Evolutionary conservation across 441 rosid species (phyloP).

Genomic region (Erodium moschatum): DNA sequence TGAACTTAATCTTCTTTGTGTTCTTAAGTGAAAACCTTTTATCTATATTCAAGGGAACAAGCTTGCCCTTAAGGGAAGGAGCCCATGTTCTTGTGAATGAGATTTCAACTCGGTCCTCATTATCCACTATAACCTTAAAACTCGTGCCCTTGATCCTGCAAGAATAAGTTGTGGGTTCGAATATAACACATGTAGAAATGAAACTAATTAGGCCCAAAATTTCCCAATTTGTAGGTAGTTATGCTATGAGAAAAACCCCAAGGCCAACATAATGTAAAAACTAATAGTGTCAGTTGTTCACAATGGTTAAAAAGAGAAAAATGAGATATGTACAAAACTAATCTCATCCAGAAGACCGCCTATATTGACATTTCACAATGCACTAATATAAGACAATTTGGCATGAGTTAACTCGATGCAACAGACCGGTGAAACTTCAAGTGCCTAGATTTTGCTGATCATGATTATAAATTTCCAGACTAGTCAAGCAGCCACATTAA

Average conservation of each 20-base stretch:
- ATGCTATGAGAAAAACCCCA: too few relatives aligned
- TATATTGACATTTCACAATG: not conserved
- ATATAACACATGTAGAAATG: not conserved
- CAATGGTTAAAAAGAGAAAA: not conserved
- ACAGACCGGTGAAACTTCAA: not conserved
- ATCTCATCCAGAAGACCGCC: not conserved
- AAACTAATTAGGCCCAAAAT: not conserved
- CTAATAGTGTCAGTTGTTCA: not conserved
- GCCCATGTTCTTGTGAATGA: constrained; percentile 24
- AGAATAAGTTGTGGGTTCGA: not conserved
- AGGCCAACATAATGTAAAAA: not conserved
- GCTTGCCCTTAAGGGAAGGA: constrained; percentile 22
- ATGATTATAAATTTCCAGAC: not conserved
- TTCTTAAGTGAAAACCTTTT: constrained; percentile 17
- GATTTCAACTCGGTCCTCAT: constrained; percentile 25
- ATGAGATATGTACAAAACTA: not conserved
- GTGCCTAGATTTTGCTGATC: not conserved
- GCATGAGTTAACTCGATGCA: not conserved
- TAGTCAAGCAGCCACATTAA: not conserved
- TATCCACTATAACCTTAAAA: constrained; percentile 20
- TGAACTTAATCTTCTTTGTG: not conserved
- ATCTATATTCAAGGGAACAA: constrained; percentile 25
- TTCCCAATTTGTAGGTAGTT: not conserved
- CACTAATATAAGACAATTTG: not conserved
- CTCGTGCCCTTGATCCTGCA: constrained; percentile 26